Base-by-base conservation (phyloP, 148 eudicot genomes). In the Pouteria glomerata region DNA sequence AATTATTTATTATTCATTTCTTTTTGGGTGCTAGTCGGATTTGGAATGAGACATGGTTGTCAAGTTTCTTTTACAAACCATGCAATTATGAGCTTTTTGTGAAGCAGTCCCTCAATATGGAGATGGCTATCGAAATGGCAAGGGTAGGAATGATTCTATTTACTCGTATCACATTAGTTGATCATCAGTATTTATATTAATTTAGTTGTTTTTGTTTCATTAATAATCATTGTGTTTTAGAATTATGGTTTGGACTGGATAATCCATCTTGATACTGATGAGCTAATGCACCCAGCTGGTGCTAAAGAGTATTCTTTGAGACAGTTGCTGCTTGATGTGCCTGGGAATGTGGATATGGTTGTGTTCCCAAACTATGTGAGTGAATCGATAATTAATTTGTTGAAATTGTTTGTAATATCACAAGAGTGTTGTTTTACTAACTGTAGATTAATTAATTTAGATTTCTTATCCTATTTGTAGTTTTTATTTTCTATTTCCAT, bases 41-140 rank as follows among this genome's bases (percentile, higher is more conserved):
- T 70, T 92, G 97, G 97, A 92, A 92, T 56, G 97, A 92, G 79
- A 92, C 97, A 26, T 92, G 97, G 97, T 78, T 92, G 66, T 83
- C 97, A 69, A 90, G 96, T 78, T 92, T 92, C 89, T 92, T 92
- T 76, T 92, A 88, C 88, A 90, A 92, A 79, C 97, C 97, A 16
- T 92, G 97, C 83, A 92, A 92, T 78, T 88, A 92, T 77, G 97
- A 92, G 83, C 82, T 92, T 47, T 92, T 92, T 76, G 97, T 92
- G 81, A 92, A 92, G 82, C 97, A 92, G 73, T 86, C 96, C 60
- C 85, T 92, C 50, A 92, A 92, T 70, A 92, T 92, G 97, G 97
- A 92, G 79, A 92, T 92, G 96, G 97, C 97, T 34, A 92, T 92
- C 30, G 87, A 83, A 69, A 88, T 86, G 97, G 97, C 97, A 70